Evolutionary conservation across 2,329 filamentous ascomycete species (phyloP), one percentile per base, ranked within the genome.

Genomic region (Cladosporium sphaerospermum): DNA sequence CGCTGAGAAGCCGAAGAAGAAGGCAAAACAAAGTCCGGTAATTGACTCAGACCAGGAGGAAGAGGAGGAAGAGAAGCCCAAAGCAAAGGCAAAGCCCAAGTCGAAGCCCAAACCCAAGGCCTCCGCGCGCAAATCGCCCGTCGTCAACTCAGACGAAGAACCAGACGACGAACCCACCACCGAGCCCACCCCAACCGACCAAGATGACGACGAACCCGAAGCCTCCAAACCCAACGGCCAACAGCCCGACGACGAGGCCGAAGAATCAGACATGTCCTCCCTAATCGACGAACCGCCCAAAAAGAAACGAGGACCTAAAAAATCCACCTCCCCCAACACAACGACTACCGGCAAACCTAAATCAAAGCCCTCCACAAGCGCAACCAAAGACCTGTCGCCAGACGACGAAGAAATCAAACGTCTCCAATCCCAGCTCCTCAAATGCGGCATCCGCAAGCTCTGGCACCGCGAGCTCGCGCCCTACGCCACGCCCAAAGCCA

Each of bases 381-480:
- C 14, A 16, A 16, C 14, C 14, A 49, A 18, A 60, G 61, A 31
- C 71, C 77, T 34, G 60, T 73, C 83, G 14, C 81, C 85, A 0
- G 80, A 90, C 56, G 82, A 89, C 55, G 83, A 81, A 3, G 88
- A 95, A 67, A 86, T 96, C 66, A 97, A 96, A 70, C 86, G 84
- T 45, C 76, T 97, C 3, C 92, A 97, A 71, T 81, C 83, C 8
- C 89, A 92, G 70, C 79, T 99, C 6, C 73, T 85, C 43, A 96
- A 96, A 70, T 99, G 92, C 64, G 92, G 92, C 31, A 82, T 96
- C 52, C 86, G 89, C 50, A 97, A 96, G 67, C 81, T 96, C 56
- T 99, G 93, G 92, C 81, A 80, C 46, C 83, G 86, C 58, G 89
- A 96, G 70, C 78, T 99, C 28, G 88, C 88, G 67, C 76, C 83